These are phyloP conservation scores for Aspergillus tamarii DNA, from an alignment of 2,329 filamentous ascomycete species.

Conservation along the genomic window DNA sequence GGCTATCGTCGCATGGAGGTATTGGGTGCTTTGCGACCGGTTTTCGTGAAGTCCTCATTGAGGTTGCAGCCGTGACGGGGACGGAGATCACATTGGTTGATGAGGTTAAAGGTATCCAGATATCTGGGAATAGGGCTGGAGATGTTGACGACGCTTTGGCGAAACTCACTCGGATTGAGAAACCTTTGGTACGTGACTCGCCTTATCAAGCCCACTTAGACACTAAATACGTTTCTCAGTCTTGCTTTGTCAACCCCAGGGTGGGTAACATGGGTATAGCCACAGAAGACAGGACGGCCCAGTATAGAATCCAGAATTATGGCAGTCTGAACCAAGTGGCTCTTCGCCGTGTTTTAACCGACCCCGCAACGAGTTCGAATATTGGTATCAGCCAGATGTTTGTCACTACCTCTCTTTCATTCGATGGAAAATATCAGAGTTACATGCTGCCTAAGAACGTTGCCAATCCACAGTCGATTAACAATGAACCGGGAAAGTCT, in stretches of 20 bases:
- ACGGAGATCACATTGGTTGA: slow-evolving; percentile 29
- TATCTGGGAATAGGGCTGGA: slow-evolving; percentile 25
- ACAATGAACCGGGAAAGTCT: slow-evolving; percentile 26
- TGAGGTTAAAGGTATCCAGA: slow-evolving; percentile 27
- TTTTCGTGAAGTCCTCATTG: slow-evolving; percentile 23
- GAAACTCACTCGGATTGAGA: slow-evolving; percentile 32
- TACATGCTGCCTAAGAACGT: slow-evolving; percentile 23
- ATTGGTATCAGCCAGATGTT: slow-evolving; percentile 27
- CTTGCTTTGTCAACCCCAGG: slow-evolving; percentile 19
- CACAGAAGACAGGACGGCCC: slow-evolving; percentile 7
- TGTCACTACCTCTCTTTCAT: slow-evolving; percentile 24
- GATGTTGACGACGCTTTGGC: slow-evolving; percentile 34
- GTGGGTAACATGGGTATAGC: slow-evolving; percentile 26
- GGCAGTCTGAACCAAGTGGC: slow-evolving; percentile 22
- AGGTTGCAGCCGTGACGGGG: slow-evolving; percentile 31
- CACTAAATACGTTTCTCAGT: slow-evolving; percentile 18
- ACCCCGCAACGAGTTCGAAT: slow-evolving; percentile 18
- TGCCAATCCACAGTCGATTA: slow-evolving; percentile 21
- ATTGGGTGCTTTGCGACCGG: slow-evolving; percentile 28
- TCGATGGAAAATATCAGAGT: slow-evolving; percentile 19
- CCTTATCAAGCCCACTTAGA: not conserved
- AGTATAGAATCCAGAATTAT: slow-evolving; percentile 25
- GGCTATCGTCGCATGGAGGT: slow-evolving; percentile 26
- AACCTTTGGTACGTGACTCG: slow-evolving; percentile 30
- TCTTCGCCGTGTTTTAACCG: slow-evolving; percentile 27